Conservation (phyloP, 179 eudicot genomes). For the Sideroxylon spinosum region DNA sequence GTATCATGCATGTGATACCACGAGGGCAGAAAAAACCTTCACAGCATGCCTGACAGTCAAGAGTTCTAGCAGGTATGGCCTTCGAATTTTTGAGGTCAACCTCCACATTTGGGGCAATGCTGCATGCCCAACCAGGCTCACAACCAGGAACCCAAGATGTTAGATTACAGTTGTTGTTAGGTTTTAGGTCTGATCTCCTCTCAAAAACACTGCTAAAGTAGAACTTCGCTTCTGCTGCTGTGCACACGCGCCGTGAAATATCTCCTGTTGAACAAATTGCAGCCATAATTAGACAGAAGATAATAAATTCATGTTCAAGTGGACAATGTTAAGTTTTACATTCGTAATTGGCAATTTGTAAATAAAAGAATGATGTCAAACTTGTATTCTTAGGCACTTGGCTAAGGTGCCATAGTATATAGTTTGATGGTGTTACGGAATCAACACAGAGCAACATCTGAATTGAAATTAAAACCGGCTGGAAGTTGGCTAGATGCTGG, state of each 20-base stretch:
- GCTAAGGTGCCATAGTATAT: no score
- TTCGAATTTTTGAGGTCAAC: slow-evolving; percentile 39
- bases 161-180: slow-evolving; percentile 66
- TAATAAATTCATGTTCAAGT: background rate
- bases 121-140: slow-evolving; percentile 95
- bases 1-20: slow-evolving; percentile 89
- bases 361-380: no score
- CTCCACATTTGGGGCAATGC: slow-evolving; percentile 23
- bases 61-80: slow-evolving; percentile 46
- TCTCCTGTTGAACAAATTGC: slow-evolving; percentile 40
- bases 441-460: no score
- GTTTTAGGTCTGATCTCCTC: slow-evolving; percentile 35
- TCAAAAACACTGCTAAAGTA: slow-evolving; percentile 42
- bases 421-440: no score
- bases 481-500: no score
- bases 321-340: no score
- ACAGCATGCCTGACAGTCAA: slow-evolving; percentile 62
- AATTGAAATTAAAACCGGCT: no score
- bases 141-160: slow-evolving; percentile 75
- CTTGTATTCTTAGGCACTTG: no score
- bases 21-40: slow-evolving; percentile 87
- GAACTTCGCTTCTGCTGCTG: slow-evolving; percentile 66
- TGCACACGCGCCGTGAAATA: slow-evolving; percentile 54
- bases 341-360: no score
- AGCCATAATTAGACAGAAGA: slow-evolving; percentile 3